A percentile compares a stretch with the other conserved stretches of the same genome.
phyloP scores from a whole-genome alignment of 2,329 filamentous ascomycete species.

The Escovopsis sp. region DNA sequence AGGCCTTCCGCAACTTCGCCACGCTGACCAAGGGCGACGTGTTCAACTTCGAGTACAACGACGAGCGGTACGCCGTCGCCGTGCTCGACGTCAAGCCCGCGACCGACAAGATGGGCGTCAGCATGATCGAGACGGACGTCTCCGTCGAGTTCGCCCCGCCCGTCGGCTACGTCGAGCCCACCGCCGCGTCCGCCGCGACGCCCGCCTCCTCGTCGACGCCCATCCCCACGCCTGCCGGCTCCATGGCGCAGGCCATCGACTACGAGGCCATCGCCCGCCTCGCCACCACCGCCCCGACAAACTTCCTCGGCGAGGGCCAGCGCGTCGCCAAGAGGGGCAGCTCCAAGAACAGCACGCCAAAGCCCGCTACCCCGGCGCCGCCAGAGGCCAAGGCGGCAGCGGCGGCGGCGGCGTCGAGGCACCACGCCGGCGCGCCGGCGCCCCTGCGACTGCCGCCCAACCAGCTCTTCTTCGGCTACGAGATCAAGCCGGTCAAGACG shows the following conservation, averaged over 20 bases:
- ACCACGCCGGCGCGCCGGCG: constrained; percentile 60
- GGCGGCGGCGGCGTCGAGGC: constrained; percentile 16
- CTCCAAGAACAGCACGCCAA: constrained; percentile 51
- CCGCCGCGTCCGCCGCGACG: constrained; percentile 50
- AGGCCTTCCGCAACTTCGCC: constrained; percentile 90
- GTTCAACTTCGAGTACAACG: constrained; percentile 95
- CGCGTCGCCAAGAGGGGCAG: constrained; percentile 64
- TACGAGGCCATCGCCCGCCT: constrained; percentile 80
- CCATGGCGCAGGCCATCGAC: constrained; percentile 97
- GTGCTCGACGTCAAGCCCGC: constrained; percentile 88
- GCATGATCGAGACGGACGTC: constrained; percentile 91
- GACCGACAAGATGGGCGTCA: constrained; percentile 69
- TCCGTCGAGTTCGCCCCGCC: constrained; percentile 92
- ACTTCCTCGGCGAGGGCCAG: constrained; percentile 70
- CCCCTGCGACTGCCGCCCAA: constrained; percentile 73
- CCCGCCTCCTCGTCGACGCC: constrained; percentile 71
- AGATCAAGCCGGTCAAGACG: constrained; percentile 76
- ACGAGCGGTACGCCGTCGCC: constrained; percentile 81
- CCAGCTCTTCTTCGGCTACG: constrained; percentile 94
- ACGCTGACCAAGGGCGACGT: constrained; percentile 86
- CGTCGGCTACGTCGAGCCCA: constrained; percentile 84
- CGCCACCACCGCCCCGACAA: constrained; percentile 53
- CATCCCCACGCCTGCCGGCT: constrained; percentile 48
- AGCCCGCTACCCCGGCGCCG: constrained; percentile 55
- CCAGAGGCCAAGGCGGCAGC: constrained; percentile 5